phyloP scores from a whole-genome alignment of 1,284 basidiomycete species.

The Ganoderma multipileum region DNA sequence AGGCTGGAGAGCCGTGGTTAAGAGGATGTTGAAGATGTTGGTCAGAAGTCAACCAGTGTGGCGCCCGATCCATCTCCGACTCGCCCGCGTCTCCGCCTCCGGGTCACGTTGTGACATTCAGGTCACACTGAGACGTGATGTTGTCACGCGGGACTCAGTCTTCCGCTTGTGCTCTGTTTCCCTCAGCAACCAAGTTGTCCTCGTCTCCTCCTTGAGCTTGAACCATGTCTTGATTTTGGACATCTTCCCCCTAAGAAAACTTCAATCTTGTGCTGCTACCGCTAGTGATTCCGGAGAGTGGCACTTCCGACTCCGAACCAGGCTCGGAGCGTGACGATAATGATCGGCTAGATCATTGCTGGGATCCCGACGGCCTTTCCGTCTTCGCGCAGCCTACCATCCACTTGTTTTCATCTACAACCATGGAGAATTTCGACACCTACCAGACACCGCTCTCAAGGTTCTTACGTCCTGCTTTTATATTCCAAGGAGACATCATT shows the following conservation, averaged over 20 bases:
- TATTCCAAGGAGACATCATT: neutral
- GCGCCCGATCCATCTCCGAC: constrained; percentile 37
- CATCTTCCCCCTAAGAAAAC: neutral
- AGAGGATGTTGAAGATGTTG: constrained; percentile 29
- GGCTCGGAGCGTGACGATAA: neutral
- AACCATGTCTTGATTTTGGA: neutral
- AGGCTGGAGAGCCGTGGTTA: neutral
- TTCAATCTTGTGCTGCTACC: neutral
- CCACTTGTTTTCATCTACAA: neutral
- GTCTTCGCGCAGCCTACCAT: neutral
- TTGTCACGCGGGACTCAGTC: neutral
- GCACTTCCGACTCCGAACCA: neutral
- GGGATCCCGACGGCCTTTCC: neutral
- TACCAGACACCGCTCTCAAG: constrained; percentile 82
- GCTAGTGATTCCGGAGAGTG: neutral
- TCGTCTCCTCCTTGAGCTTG: neutral
- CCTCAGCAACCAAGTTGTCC: neutral
- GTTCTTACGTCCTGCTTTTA: constrained; percentile 42
- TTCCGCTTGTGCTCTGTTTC: neutral
- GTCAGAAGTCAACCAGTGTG: constrained; percentile 36
- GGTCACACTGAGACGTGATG: neutral
- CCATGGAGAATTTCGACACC: constrained; percentile 71
- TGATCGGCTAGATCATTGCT: constrained; percentile 13
- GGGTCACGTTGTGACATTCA: neutral
- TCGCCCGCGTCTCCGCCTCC: constrained; percentile 6